Percentiles rank a stretch among this genome's conserved stretches.
phyloP scores from a whole-genome alignment of 192 early-diverging fungal species.

The Coemansia sp. region DNA sequence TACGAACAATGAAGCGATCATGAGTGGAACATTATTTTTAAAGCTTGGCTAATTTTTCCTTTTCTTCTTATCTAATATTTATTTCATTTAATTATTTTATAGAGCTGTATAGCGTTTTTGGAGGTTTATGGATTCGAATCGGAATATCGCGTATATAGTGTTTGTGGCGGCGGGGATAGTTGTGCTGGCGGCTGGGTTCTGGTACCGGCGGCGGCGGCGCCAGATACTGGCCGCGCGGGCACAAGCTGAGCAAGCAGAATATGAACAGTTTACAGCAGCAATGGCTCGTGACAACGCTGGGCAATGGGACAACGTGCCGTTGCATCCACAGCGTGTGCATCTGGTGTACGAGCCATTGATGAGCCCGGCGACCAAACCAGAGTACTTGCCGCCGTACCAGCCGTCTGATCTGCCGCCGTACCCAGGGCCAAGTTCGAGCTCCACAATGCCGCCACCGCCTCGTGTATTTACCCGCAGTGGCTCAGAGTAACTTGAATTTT shows the following conservation, averaged over 20 bases:
- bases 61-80: slow-evolving; percentile 8
- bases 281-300: neutral
- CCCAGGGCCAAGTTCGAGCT: neutral
- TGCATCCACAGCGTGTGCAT: slow-evolving; percentile 6
- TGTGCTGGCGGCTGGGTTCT: slow-evolving; percentile 5
- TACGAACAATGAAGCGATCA: too few relatives aligned
- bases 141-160: slow-evolving; percentile 11
- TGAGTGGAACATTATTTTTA: too few relatives aligned
- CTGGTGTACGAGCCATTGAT: neutral
- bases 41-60: neutral
- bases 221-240: neutral
- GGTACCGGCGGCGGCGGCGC: slow-evolving; percentile 12
- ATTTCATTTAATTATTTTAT: slow-evolving; percentile 5
- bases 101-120: neutral
- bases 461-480: neutral
- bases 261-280: neutral
- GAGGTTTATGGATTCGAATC: neutral
- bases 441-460: neutral
- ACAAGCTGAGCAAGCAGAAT: slow-evolving; percentile 8
- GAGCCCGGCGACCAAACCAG: slow-evolving; percentile 2
- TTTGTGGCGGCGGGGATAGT: slow-evolving; percentile 10
- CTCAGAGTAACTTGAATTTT: neutral
- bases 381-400: slow-evolving; percentile 33
- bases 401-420: neutral
- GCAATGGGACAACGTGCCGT: neutral